Evolutionary conservation across 2,329 filamentous ascomycete species (phyloP).

Genomic region (Colletotrichum paranaense): DNA sequence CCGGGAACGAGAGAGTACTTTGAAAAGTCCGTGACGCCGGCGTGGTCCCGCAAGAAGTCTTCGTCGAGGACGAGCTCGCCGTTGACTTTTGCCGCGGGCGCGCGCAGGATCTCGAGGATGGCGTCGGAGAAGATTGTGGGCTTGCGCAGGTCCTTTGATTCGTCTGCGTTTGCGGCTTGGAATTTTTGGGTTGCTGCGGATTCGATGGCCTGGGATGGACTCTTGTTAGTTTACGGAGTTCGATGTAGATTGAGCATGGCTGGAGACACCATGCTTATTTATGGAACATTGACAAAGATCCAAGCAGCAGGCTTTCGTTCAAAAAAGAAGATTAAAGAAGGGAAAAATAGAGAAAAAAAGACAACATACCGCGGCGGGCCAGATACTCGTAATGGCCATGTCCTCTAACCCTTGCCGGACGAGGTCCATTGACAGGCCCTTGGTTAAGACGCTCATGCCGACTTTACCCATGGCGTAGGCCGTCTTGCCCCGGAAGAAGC

Average conservation of each 20-base stretch:
- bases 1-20: constrained; percentile 78
- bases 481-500: constrained; percentile 88
- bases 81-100: constrained; percentile 72
- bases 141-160: constrained; percentile 71
- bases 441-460: constrained; percentile 84
- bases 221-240: background rate
- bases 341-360: background rate
- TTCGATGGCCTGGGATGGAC: constrained; percentile 66
- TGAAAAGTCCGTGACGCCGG: constrained; percentile 76
- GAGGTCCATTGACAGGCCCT: constrained; percentile 87
- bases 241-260: background rate
- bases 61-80: constrained; percentile 81
- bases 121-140: constrained; percentile 84
- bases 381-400: constrained; percentile 85
- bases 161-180: constrained; percentile 54
- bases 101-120: constrained; percentile 75
- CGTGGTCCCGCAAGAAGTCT: constrained; percentile 77
- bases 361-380: constrained; percentile 77
- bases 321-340: background rate
- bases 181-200: constrained; percentile 76
- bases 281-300: background rate
- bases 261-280: background rate
- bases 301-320: background rate
- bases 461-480: constrained; percentile 85
- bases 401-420: constrained; percentile 69